Evolutionary conservation across 805 yeast species (phyloP).

Genomic region (Soucietia sequanensis): DNA sequence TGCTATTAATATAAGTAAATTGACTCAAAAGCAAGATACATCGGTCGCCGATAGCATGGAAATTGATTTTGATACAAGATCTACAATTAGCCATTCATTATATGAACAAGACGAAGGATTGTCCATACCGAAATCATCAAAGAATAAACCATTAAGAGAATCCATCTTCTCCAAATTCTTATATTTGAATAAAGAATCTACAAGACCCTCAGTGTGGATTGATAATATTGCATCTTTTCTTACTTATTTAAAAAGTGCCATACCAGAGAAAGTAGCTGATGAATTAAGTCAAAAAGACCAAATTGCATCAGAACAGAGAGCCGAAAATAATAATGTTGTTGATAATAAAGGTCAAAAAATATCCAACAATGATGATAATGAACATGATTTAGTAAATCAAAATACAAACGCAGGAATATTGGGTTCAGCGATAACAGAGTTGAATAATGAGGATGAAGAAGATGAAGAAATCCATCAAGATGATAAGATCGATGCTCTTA

Average conservation of each 20-base stretch:
- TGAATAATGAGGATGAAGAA: slow-evolving; percentile 10
- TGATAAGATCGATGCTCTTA: slow-evolving; percentile 11
- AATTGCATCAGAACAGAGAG: slow-evolving; percentile 30
- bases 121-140: neutral
- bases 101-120: slow-evolving; percentile 5
- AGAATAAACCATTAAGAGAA: slow-evolving; percentile 1
- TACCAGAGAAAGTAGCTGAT: slow-evolving; percentile 25
- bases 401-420: slow-evolving; percentile 1
- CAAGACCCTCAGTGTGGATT: neutral
- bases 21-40: neutral
- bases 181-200: slow-evolving; percentile 5
- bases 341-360: slow-evolving; percentile 5
- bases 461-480: slow-evolving; percentile 13
- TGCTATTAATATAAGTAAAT: slow-evolving; percentile 7
- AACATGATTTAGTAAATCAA: slow-evolving; percentile 1
- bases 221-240: slow-evolving; percentile 15
- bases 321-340: slow-evolving; percentile 12
- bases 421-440: slow-evolving; percentile 1
- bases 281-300: slow-evolving; percentile 37
- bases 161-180: slow-evolving; percentile 6
- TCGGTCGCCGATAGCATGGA: slow-evolving; percentile 12
- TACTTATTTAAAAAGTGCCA: slow-evolving; percentile 18
- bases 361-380: slow-evolving; percentile 4
- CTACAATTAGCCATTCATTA: neutral
- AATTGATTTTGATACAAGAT: slow-evolving; percentile 11